Conservation (phyloP, 225 moss, liverwort and hornwort species). For the Bryum argenteum region DNA sequence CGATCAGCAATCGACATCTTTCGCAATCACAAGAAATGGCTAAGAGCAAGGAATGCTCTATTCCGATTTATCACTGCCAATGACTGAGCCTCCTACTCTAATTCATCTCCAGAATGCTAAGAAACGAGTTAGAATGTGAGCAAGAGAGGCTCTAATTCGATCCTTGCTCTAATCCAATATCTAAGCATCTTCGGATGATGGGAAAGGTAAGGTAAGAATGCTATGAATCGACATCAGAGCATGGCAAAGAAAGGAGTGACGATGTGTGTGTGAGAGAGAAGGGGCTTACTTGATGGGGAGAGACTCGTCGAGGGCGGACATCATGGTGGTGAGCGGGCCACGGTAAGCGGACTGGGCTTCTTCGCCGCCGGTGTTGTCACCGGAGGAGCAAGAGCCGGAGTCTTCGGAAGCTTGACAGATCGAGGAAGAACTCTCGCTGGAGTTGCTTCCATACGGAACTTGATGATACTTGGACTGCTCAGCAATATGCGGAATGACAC, state of each 20-base stretch:
- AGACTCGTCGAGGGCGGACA: slow-evolving; percentile 66
- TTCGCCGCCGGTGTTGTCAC: slow-evolving; percentile 51
- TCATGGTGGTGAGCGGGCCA: slow-evolving; percentile 62
- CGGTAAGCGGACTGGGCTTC: slow-evolving; percentile 80
- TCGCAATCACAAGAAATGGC: background rate
- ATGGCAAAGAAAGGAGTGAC: too few relatives aligned
- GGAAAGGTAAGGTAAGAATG: too few relatives aligned
- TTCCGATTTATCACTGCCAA: background rate
- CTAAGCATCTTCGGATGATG: too few relatives aligned
- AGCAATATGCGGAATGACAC: slow-evolving; percentile 37
- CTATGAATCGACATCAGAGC: too few relatives aligned
- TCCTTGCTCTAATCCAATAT: too few relatives aligned
- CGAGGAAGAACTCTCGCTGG: slow-evolving; percentile 76
- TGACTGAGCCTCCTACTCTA: too few relatives aligned
- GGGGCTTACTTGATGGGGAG: slow-evolving; percentile 82
- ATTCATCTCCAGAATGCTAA: too few relatives aligned
- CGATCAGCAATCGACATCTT: background rate
- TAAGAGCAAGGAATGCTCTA: too few relatives aligned
- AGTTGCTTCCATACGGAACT: slow-evolving; percentile 17
- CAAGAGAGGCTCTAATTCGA: too few relatives aligned
- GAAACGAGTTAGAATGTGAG: too few relatives aligned
- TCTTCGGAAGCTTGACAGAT: slow-evolving; percentile 81
- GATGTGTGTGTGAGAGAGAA: too few relatives aligned
- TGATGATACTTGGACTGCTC: too few relatives aligned
- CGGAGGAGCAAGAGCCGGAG: slow-evolving; percentile 67